Evolutionary conservation across 225 moss, liverwort and hornwort species (phyloP), one percentile per base, ranked within the genome.

Genomic region (Polytrichum formosum): DNA sequence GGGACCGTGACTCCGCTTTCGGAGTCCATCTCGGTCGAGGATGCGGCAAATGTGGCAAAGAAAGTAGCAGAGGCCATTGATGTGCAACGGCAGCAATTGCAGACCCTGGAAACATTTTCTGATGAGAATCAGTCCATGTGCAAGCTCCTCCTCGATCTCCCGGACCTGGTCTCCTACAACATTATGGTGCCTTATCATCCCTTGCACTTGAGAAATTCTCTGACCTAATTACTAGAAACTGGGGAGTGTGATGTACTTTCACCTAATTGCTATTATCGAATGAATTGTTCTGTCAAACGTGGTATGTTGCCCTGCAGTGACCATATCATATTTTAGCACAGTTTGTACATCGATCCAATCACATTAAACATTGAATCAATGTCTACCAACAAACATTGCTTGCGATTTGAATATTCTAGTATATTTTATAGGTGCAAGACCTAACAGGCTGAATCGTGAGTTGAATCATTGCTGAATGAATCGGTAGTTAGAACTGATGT

Each of bases 1-100:
- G 95, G 91, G 66, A 91, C 80, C 46, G 88, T 96, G 7, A 90
- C 82, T 25, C 90, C 91, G 5, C 83, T 93, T 26, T 84, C 93
- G 37, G 93, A 93, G 62, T 75, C 88, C 63, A 84, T 97, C 30
- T 93, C 96, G 7, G 80, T 81, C 31, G 81, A 80, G 59, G 83
- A 90, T 74, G 96, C 90, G 0, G 89, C 83, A 73, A 89, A 74
- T 5, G 93, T 87, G 33, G 85, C 86, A 5, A 89, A 79, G 72
- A 87, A 82, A 72, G 93, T 93, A 76, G 85, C 76, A 70, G 89
- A 84, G 63, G 87, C 89, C 13, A 63, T 93, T n/a, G 73, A 74
- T 19, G 65, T 79, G 70, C 90, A 89, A 80, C 75, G 76, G 74
- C 76, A 80, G 65, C 84, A 93, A 74, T 79, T 93, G 27, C 73